A percentile compares a stretch with the other conserved stretches of the same genome.
phyloP scores from a whole-genome alignment of 495 filamentous ascomycete genomes.

The Xylaria nigripes region DNA sequence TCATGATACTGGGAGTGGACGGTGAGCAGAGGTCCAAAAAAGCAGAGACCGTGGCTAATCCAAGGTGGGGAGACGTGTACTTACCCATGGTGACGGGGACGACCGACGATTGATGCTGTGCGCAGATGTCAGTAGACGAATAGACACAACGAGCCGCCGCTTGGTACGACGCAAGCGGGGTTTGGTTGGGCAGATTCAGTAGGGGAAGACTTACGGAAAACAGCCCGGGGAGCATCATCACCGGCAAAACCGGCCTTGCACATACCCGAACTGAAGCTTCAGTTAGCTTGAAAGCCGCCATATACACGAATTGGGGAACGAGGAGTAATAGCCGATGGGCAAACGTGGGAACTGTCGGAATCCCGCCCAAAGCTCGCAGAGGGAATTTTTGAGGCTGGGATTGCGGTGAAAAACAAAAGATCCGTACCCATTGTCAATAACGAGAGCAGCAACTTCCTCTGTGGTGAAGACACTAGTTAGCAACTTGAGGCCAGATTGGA shows the following conservation, averaged over 20 bases:
- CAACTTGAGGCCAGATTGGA: slow-evolving; percentile 13
- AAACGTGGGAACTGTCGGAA: not conserved
- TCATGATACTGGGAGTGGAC: slow-evolving; percentile 78
- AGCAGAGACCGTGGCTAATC: slow-evolving; percentile 2
- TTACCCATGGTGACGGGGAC: slow-evolving; percentile 99
- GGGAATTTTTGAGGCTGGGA: slow-evolving; percentile 19
- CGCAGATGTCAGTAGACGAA: slow-evolving; percentile 21
- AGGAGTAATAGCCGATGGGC: slow-evolving; percentile 4
- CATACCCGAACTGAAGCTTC: slow-evolving; percentile 84
- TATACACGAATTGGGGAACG: slow-evolving; percentile 2
- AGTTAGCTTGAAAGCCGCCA: slow-evolving; percentile 39
- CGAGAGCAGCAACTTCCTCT: slow-evolving; percentile 99
- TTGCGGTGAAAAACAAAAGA: slow-evolving; percentile 26
- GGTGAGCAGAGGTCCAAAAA: slow-evolving; percentile 26
- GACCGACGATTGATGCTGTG: slow-evolving; percentile 95
- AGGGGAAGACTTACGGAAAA: slow-evolving; percentile 85
- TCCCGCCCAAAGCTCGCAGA: slow-evolving; percentile 10
- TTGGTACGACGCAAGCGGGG: slow-evolving; percentile 25
- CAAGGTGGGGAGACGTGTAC: slow-evolving; percentile 17
- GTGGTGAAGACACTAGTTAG: slow-evolving; percentile 49
- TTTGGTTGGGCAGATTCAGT: slow-evolving; percentile 17
- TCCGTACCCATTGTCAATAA: slow-evolving; percentile 99
- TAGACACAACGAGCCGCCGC: slow-evolving; percentile 9
- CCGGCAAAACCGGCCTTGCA: slow-evolving; percentile 99
- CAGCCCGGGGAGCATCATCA: slow-evolving; percentile 99